Conservation (phyloP, 306 rosid species). For the Malus sylvestris region DNA sequence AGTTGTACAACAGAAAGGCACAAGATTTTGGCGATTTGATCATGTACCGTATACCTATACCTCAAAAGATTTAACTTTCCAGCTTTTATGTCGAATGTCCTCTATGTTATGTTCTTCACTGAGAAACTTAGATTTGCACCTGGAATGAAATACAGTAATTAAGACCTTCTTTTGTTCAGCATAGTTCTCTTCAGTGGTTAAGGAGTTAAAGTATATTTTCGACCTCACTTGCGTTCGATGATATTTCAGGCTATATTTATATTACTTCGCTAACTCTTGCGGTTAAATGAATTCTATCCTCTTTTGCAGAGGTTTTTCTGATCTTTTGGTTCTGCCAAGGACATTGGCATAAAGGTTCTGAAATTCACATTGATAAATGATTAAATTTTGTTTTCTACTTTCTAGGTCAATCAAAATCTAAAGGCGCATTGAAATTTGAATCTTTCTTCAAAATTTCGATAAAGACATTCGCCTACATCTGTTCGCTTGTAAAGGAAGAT, state of each 20-base stretch:
- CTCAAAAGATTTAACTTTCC: neutral
- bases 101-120: neutral
- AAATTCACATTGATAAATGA: neutral
- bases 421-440: slow-evolving; percentile 51
- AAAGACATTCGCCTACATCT: slow-evolving; percentile 73
- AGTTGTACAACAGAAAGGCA: neutral
- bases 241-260: neutral
- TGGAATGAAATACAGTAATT: neutral
- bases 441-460: slow-evolving; percentile 71
- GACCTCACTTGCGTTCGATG: neutral
- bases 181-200: neutral
- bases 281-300: neutral
- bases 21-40: neutral
- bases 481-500: slow-evolving; percentile 71
- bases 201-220: neutral
- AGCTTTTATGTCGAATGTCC: neutral
- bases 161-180: neutral
- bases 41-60: neutral
- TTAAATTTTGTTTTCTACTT: slow-evolving; percentile 15
- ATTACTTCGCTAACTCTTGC: neutral
- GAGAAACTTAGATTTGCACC: neutral
- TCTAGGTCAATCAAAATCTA: slow-evolving; percentile 53
- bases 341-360: neutral
- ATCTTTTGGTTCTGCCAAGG: neutral
- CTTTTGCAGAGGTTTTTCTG: neutral